Evolutionary conservation across 2,329 filamentous ascomycete genomes (phyloP).

Genomic region (Fusarium udum): DNA sequence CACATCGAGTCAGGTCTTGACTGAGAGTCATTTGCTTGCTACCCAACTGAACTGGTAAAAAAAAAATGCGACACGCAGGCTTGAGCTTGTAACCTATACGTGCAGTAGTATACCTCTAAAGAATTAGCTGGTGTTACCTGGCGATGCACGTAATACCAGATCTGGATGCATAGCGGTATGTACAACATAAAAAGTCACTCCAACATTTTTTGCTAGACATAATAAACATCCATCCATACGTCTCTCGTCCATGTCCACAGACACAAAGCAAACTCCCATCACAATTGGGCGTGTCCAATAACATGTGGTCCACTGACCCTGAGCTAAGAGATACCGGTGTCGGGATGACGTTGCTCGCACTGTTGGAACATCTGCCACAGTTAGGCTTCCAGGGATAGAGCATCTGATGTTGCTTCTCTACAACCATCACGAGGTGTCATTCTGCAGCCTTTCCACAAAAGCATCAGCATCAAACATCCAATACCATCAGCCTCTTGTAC

Average conservation of each 20-base stretch:
- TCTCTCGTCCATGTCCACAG: not conserved
- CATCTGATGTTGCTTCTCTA: constrained; percentile 10
- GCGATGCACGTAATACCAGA: constrained; percentile 32
- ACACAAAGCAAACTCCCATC: constrained; percentile 4
- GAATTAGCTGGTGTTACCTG: constrained; percentile 5
- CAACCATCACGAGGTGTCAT: constrained; percentile 12
- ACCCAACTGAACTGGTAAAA: not conserved
- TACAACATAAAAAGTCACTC: constrained; percentile 38
- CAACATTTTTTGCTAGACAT: constrained; percentile 17
- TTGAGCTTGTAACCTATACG: constrained; percentile 1
- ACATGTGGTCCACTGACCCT: constrained; percentile 19
- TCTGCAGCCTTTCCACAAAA: constrained; percentile 8
- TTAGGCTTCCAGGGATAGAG: not conserved
- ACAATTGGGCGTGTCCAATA: constrained; percentile 17
- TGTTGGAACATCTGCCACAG: constrained; percentile 32
- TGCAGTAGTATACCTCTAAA: not conserved
- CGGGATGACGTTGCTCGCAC: constrained; percentile 32
- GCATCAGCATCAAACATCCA: not conserved
- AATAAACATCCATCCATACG: not conserved
- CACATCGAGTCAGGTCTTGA: constrained; percentile 26
- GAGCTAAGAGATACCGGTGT: constrained; percentile 4
- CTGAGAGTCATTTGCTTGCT: constrained; percentile 19
- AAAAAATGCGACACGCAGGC: constrained; percentile 1
- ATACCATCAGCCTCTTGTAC: constrained; percentile 3
- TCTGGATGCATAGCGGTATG: constrained; percentile 39